Evolutionary conservation across 1,139 yeast genomes (phyloP), one percentile per base, ranked within the genome.

Genomic region (Debaryomyces udenii): DNA sequence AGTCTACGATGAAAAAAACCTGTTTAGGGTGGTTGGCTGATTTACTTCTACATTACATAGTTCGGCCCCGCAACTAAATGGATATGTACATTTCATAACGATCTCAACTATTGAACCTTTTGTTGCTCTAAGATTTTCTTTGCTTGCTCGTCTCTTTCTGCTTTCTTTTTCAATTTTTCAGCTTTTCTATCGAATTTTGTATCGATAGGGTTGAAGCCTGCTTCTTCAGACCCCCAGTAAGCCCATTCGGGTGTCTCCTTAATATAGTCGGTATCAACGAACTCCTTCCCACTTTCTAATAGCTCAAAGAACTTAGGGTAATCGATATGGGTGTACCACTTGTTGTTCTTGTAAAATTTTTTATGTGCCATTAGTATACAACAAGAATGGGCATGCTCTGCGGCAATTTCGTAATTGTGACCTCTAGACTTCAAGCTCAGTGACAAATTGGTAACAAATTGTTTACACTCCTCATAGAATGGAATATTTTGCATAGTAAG

Each of bases 401-500:
- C 96, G 6, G 97, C 96, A 44, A 90, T 71, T 37, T 83, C 94
- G 56, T 91, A 90, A 27, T 73, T 74, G 29, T 83, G 69, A 0
- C 90, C 90, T 50, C 94, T 75, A 1, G 61, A 53, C 40, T 74
- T 68, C 45, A 90, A 72, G 51, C 83, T 89, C 3, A 64, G 66
- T 31, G 80, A 76, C 49, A 90, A 76, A 9, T 68, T 70, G 40
- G 71, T 74, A 3, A 89, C 96, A 60, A 90, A 90, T 5, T 62
- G 67, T 53, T 82, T 83, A 57, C 96, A 91, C 60, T 90, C 98
- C 49, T 88, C 96, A 59, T 90, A 90, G 57, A 87, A 90, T 35
- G 98, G 98, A 41, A 90, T 91, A 57, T 90, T 90, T 61, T 89
- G 93, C 97, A 90, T 90, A 3, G 97, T 89, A 51, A 90, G 73